These are phyloP conservation scores for Tricholoma hemisulphureum DNA, from an alignment of 768 basidiomycete genomes.

Conservation along the genomic window DNA sequence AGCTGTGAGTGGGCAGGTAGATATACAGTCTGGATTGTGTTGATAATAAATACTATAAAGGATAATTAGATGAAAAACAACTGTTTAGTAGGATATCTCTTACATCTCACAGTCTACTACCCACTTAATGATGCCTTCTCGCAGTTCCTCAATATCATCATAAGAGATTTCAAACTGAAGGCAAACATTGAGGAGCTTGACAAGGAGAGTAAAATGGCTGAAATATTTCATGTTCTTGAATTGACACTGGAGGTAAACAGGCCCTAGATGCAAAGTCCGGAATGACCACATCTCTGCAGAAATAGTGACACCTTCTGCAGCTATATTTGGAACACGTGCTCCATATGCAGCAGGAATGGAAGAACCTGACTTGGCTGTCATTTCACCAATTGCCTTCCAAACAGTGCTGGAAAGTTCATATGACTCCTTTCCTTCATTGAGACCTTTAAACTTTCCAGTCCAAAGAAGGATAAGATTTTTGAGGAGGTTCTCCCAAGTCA, in stretches of 20 bases:
- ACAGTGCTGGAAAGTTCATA: too few relatives aligned
- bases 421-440: constrained; percentile 30
- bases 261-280: constrained; percentile 24
- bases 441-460: constrained; percentile 38
- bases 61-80: too few relatives aligned
- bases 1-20: too few relatives aligned
- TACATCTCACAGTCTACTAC: constrained; percentile 28
- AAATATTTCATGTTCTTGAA: constrained; percentile 25
- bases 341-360: constrained; percentile 13
- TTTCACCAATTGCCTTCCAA: constrained; percentile 20
- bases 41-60: too few relatives aligned
- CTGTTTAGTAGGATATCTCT: too few relatives aligned
- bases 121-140: constrained; percentile 27
- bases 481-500: constrained; percentile 40
- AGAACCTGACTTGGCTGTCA: constrained; percentile 20
- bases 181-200: constrained; percentile 32
- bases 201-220: constrained; percentile 33
- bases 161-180: too few relatives aligned
- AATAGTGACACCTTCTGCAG: too few relatives aligned
- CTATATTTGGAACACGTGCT: too few relatives aligned
- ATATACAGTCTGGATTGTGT: too few relatives aligned
- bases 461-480: constrained; percentile 36
- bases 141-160: constrained; percentile 20
- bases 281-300: constrained; percentile 22
- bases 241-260: too few relatives aligned